Conservation (phyloP, 352 stramenopile genomes). For the Aphanomyces stellatus region DNA sequence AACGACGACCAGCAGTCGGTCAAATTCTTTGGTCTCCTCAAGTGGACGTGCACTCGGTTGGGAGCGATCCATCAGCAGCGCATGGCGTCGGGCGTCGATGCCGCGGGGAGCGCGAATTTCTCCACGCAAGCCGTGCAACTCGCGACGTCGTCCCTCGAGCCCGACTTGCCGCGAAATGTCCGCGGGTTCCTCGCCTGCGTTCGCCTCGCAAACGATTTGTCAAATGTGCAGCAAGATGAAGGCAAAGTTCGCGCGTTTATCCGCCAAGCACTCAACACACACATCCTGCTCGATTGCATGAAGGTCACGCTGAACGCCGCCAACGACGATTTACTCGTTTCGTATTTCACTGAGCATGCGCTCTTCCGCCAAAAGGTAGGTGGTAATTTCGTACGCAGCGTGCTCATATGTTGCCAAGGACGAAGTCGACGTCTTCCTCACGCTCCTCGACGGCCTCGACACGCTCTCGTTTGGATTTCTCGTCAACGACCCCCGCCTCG, state of each 20-base stretch:
- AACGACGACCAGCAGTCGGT: constrained; percentile 45
- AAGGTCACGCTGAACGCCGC: constrained; percentile 56
- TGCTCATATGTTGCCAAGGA: constrained; percentile 23
- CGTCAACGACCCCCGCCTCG: constrained; percentile 64
- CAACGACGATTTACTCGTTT: constrained; percentile 66
- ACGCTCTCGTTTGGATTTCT: constrained; percentile 67
- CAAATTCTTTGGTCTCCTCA: constrained; percentile 80
- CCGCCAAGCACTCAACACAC: constrained; percentile 75
- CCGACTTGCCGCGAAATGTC: constrained; percentile 56
- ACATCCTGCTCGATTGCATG: constrained; percentile 61
- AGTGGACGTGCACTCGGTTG: constrained; percentile 77
- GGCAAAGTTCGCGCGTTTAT: constrained; percentile 70
- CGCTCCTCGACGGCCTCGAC: constrained; percentile 54
- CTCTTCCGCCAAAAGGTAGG: constrained; percentile 55
- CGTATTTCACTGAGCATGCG: constrained; percentile 72
- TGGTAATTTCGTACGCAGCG: not conserved
- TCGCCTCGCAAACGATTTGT: constrained; percentile 43
- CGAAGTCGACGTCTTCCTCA: constrained; percentile 66
- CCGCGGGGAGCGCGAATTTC: constrained; percentile 40
- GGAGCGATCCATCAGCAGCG: constrained; percentile 62
- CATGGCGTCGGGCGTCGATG: constrained; percentile 32
- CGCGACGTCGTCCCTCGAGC: constrained; percentile 60
- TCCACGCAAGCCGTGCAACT: constrained; percentile 46
- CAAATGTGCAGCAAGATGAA: constrained; percentile 61
- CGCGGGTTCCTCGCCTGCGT: constrained; percentile 58